phyloP scores from a whole-genome alignment of 768 basidiomycete species.

The Trametes villosa region DNA sequence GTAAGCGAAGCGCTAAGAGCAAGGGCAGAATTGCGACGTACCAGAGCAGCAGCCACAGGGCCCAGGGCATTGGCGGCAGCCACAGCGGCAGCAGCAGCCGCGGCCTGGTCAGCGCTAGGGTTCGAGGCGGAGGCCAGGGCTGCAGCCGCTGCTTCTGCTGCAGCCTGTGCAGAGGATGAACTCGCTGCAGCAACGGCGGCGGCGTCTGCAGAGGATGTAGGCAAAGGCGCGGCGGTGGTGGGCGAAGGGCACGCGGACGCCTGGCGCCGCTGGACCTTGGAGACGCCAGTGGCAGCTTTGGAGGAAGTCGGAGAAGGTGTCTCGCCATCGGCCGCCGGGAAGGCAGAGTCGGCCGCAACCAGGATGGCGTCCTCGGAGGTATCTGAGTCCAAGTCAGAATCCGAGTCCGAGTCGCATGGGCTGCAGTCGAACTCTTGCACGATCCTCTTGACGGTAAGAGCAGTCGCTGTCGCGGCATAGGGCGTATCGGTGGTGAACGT shows the following conservation, averaged over 20 bases:
- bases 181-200: not conserved
- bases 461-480: no score
- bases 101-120: not conserved
- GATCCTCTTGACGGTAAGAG: no score
- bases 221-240: not conserved
- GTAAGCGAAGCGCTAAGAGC: not conserved
- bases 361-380: no score
- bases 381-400: no score
- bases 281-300: not conserved
- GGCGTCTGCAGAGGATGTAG: not conserved
- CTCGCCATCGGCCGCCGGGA: not conserved
- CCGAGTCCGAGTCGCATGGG: no score
- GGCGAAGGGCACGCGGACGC: not conserved
- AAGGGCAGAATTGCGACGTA: not conserved
- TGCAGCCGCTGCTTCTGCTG: not conserved
- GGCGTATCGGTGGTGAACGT: no score
- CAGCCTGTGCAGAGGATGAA: not conserved
- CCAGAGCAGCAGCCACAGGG: conserved; percentile 4
- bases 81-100: not conserved
- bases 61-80: conserved; percentile 1
- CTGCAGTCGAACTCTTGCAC: no score
- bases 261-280: not conserved
- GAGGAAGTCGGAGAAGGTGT: not conserved
- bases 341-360: no score
- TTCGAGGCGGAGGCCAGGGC: not conserved